These are phyloP conservation scores for Trifolium subterraneum DNA, from an alignment of 306 rosid species.

Conservation along the genomic window DNA sequence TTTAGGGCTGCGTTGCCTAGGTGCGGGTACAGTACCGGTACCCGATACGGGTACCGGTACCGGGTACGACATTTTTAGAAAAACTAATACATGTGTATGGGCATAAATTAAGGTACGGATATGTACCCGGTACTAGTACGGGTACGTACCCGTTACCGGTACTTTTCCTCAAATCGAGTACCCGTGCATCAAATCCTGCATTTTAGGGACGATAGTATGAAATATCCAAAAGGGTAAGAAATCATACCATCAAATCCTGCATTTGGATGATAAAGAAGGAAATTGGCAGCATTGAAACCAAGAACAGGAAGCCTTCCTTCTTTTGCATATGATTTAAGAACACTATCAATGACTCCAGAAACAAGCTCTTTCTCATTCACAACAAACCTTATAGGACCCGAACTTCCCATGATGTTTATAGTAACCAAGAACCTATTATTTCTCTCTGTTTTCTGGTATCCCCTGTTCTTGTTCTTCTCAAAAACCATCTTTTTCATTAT, in stretches of 20 bases:
- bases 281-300: conserved; percentile 64
- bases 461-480: conserved; percentile 47
- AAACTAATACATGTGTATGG: too few species aligned
- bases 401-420: conserved; percentile 75
- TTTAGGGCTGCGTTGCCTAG: too few species aligned
- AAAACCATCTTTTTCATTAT: conserved; percentile 37
- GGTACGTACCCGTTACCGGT: too few species aligned
- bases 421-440: conserved; percentile 65
- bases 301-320: conserved; percentile 91
- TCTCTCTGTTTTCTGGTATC: neutral
- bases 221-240: conserved; percentile 24
- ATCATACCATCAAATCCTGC: conserved; percentile 70
- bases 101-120: too few species aligned
- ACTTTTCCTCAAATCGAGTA: too few species aligned
- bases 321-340: conserved; percentile 79
- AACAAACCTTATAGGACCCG: conserved; percentile 87
- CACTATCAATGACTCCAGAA: conserved; percentile 70
- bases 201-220: too few species aligned
- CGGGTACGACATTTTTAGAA: too few species aligned
- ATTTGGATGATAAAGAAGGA: conserved; percentile 68
- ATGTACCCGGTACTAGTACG: too few species aligned
- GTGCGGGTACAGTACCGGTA: too few species aligned
- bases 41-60: too few species aligned
- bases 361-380: conserved; percentile 70
- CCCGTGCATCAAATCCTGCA: too few species aligned